Conservation (phyloP, 2,329 filamentous ascomycete species). For the Colletotrichum sp. region DNA sequence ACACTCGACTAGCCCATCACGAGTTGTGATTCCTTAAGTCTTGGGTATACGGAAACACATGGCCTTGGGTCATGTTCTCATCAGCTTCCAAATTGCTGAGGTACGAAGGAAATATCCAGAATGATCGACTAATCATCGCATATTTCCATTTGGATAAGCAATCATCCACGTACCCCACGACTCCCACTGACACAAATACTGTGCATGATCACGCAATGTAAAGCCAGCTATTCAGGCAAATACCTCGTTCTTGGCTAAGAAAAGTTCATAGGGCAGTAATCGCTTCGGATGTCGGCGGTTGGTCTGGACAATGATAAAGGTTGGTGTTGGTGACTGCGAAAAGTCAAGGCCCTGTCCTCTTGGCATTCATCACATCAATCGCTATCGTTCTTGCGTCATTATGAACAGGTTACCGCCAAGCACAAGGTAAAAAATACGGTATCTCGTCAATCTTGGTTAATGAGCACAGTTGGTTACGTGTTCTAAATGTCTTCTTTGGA, state of each 20-base stretch:
- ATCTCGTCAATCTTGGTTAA: neutral
- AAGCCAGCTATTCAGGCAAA: neutral
- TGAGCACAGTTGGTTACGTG: neutral
- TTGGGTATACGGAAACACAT: neutral
- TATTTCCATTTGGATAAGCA: neutral
- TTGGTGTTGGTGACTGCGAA: neutral
- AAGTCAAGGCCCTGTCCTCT: neutral
- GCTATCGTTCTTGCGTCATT: neutral
- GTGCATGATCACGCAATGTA: constrained; percentile 1
- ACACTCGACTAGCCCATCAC: neutral
- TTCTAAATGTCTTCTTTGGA: neutral
- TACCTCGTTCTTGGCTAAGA: neutral
- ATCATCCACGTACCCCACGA: too few species aligned
- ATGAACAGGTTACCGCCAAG: neutral
- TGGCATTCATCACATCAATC: neutral
- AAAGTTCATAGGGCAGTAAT: neutral
- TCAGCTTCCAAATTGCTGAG: neutral
- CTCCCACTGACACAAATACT: neutral
- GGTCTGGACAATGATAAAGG: neutral
- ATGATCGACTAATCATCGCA: neutral
- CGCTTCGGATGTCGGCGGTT: neutral
- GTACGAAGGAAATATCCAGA: neutral
- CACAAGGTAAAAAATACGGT: neutral
- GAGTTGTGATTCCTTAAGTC: neutral
- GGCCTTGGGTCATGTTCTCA: neutral